These are phyloP conservation scores for slime mould (Dictyostelium discoideum) DNA, from an alignment of 78 protist species.

Conservation along the genomic window DNA sequence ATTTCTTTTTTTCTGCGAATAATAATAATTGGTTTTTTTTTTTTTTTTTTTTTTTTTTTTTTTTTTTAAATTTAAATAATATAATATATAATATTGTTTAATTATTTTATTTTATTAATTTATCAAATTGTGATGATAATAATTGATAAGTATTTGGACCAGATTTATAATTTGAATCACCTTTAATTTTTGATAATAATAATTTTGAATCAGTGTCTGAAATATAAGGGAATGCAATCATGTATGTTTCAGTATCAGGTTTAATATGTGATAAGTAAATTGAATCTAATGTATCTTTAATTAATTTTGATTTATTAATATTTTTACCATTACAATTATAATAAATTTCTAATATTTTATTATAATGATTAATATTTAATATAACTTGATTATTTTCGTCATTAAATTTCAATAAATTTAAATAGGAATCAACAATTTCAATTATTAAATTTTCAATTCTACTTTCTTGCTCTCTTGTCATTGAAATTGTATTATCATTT, in stretches of 20 bases:
- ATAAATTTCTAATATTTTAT: neutral
- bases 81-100: too few species aligned
- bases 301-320: neutral
- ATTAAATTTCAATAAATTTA: neutral
- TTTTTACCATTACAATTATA: neutral
- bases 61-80: too few species aligned
- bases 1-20: neutral
- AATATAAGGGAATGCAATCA: neutral
- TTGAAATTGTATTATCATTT: neutral
- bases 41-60: too few species aligned
- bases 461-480: neutral
- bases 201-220: neutral
- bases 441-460: neutral
- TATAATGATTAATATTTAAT: neutral
- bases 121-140: neutral
- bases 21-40: neutral
- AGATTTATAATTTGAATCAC: neutral
- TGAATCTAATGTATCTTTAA: neutral
- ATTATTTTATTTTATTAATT: neutral
- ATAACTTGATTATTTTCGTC: neutral
- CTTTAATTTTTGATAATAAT: conserved; percentile 2
- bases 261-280: neutral
- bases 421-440: neutral
- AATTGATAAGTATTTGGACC: conserved; percentile 14
- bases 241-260: neutral